Conservation (phyloP, 371 early-diverging fungal species). For the Syncephalastrum sp. region DNA sequence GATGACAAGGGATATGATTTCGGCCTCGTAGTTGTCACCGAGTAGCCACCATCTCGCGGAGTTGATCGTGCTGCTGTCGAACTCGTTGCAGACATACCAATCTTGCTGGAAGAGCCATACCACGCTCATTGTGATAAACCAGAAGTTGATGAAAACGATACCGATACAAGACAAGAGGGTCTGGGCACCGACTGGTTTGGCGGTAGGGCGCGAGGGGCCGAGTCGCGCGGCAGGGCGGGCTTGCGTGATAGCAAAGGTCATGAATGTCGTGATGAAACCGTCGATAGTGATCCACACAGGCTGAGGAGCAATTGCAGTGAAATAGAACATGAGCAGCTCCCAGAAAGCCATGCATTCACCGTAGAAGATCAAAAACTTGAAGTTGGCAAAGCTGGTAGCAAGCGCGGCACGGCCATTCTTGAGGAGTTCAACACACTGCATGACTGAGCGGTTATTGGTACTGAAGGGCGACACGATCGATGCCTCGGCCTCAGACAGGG, state of each 20-base stretch:
- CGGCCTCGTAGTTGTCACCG: slow-evolving; percentile 77
- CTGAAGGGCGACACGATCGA: slow-evolving; percentile 87
- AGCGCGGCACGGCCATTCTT: slow-evolving; percentile 76
- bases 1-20: slow-evolving; percentile 56
- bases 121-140: slow-evolving; percentile 54
- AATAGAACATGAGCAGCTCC: slow-evolving; percentile 73
- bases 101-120: slow-evolving; percentile 63
- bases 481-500: slow-evolving; percentile 77
- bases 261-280: slow-evolving; percentile 58
- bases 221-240: slow-evolving; percentile 57
- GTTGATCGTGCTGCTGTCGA: slow-evolving; percentile 64
- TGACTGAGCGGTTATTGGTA: slow-evolving; percentile 52
- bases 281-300: slow-evolving; percentile 78
- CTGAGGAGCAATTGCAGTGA: slow-evolving; percentile 58
- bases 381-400: slow-evolving; percentile 73
- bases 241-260: slow-evolving; percentile 70
- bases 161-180: slow-evolving; percentile 67
- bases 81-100: slow-evolving; percentile 76
- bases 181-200: slow-evolving; percentile 65
- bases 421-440: slow-evolving; percentile 71
- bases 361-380: slow-evolving; percentile 80
- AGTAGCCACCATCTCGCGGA: slow-evolving; percentile 76
- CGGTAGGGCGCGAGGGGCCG: slow-evolving; percentile 66
- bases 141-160: slow-evolving; percentile 64
- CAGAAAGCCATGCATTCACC: slow-evolving; percentile 73